These are phyloP conservation scores for Geosmithia morbida DNA, from an alignment of 2,329 filamentous ascomycete genomes.

Conservation along the genomic window DNA sequence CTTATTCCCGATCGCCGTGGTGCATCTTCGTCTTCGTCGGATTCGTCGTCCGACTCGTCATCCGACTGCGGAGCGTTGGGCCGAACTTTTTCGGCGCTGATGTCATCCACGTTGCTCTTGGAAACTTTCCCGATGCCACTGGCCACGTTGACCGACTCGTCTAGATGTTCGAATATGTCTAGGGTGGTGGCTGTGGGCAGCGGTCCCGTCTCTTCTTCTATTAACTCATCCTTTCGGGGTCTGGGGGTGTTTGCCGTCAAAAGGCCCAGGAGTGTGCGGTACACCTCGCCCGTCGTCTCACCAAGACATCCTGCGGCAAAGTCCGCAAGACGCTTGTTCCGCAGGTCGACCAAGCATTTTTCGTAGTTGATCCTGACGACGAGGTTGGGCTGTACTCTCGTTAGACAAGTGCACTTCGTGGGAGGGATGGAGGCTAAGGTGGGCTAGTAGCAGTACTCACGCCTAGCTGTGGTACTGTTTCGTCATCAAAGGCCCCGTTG, in stretches of 20 bases:
- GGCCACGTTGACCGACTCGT: slow-evolving; percentile 35
- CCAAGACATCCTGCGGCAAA: slow-evolving; percentile 59
- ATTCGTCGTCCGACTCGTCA: slow-evolving; percentile 11
- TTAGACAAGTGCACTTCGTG: slow-evolving; percentile 9
- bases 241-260: slow-evolving; percentile 54
- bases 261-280: slow-evolving; percentile 55
- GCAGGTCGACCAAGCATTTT: slow-evolving; percentile 68
- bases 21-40: slow-evolving; percentile 5
- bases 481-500: slow-evolving; percentile 15
- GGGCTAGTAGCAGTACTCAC: slow-evolving; percentile 22
- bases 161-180: slow-evolving; percentile 41
- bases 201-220: slow-evolving; percentile 16
- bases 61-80: slow-evolving; percentile 13
- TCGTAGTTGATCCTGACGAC: slow-evolving; percentile 73
- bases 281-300: slow-evolving; percentile 62
- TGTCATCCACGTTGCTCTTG: slow-evolving; percentile 28
- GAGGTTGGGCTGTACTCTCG: slow-evolving; percentile 43
- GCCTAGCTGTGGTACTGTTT: slow-evolving; percentile 30
- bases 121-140: slow-evolving; percentile 42
- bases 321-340: slow-evolving; percentile 63
- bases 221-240: slow-evolving; percentile 42
- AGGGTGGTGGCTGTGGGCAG: slow-evolving; percentile 32
- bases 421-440: neutral
- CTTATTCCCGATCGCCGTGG: neutral
- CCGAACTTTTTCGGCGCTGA: slow-evolving; percentile 33